Conservation (phyloP, 306 rosid genomes). For the Inga laurina region DNA sequence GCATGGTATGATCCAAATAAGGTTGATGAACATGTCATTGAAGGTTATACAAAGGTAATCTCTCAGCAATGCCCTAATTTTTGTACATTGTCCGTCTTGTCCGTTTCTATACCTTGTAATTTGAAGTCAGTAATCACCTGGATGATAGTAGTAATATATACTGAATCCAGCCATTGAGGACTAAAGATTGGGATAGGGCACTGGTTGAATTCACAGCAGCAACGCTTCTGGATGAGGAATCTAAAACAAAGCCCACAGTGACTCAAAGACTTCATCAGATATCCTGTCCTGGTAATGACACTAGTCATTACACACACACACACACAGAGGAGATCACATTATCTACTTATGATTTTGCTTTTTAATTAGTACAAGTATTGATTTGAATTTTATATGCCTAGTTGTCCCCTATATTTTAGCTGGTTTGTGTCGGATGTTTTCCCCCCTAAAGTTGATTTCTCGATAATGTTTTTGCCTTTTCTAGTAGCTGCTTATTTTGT, state of each 20-base stretch:
- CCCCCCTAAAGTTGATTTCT: background rate
- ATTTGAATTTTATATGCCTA: background rate
- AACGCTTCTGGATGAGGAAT: slow-evolving; percentile 67
- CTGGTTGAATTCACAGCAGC: slow-evolving; percentile 85
- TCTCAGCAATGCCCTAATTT: slow-evolving; percentile 6
- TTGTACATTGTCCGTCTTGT: background rate
- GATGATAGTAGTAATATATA: slow-evolving; percentile 11
- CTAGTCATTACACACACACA: background rate
- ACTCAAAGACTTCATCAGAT: slow-evolving; percentile 71
- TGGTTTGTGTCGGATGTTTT: background rate
- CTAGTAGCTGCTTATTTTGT: background rate
- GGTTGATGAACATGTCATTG: slow-evolving; percentile 61
- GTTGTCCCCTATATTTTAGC: background rate
- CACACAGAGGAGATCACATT: background rate
- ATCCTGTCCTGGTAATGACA: slow-evolving; percentile 79
- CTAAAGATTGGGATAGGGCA: slow-evolving; percentile 92
- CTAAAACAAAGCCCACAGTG: slow-evolving; percentile 61
- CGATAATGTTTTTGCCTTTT: background rate
- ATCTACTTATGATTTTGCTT: background rate
- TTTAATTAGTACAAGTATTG: background rate
- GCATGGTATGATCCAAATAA: slow-evolving; percentile 77
- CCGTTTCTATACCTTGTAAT: background rate
- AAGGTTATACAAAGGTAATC: slow-evolving; percentile 84
- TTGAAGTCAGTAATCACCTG: slow-evolving; percentile 38
- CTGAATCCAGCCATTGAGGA: slow-evolving; percentile 77